Conservation (phyloP, 2,329 filamentous ascomycete species). For the Chrysoporthe puriensis region DNA sequence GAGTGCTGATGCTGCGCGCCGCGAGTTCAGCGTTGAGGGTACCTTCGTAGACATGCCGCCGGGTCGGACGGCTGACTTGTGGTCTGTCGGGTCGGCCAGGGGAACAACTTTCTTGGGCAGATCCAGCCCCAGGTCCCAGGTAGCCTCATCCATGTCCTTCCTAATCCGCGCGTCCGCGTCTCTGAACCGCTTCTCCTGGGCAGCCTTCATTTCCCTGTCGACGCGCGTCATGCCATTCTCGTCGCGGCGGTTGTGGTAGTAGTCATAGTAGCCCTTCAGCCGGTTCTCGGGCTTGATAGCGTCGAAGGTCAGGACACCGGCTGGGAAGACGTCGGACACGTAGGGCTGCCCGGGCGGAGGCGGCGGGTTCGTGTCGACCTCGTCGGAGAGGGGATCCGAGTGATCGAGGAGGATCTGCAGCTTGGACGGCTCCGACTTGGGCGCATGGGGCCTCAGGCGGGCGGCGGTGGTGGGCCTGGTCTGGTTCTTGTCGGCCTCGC, state of each 20-base stretch:
- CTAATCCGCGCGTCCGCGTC: slow-evolving; percentile 70
- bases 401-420: slow-evolving; percentile 64
- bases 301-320: slow-evolving; percentile 58
- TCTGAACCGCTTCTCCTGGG: slow-evolving; percentile 53
- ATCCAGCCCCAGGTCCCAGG: slow-evolving; percentile 41
- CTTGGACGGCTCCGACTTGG: slow-evolving; percentile 59
- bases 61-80: slow-evolving; percentile 27
- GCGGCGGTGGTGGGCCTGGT: slow-evolving; percentile 62
- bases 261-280: slow-evolving; percentile 63
- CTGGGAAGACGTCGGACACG: slow-evolving; percentile 69
- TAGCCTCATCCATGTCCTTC: slow-evolving; percentile 61
- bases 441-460: slow-evolving; percentile 60
- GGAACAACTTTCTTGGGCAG: slow-evolving; percentile 48
- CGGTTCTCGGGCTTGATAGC: slow-evolving; percentile 62
- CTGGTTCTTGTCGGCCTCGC: slow-evolving; percentile 66
- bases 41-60: slow-evolving; percentile 21
- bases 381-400: slow-evolving; percentile 50
- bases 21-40: slow-evolving; percentile 58
- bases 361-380: slow-evolving; percentile 38
- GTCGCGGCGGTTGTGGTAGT: slow-evolving; percentile 66
- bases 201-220: slow-evolving; percentile 63
- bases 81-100: slow-evolving; percentile 23
- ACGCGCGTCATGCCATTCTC: slow-evolving; percentile 67
- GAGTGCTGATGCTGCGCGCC: slow-evolving; percentile 57
- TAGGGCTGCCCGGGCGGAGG: slow-evolving; percentile 58